Evolutionary conservation across 1,284 basidiomycete genomes (phyloP).

Genomic region (Anthracocystis setariae): DNA sequence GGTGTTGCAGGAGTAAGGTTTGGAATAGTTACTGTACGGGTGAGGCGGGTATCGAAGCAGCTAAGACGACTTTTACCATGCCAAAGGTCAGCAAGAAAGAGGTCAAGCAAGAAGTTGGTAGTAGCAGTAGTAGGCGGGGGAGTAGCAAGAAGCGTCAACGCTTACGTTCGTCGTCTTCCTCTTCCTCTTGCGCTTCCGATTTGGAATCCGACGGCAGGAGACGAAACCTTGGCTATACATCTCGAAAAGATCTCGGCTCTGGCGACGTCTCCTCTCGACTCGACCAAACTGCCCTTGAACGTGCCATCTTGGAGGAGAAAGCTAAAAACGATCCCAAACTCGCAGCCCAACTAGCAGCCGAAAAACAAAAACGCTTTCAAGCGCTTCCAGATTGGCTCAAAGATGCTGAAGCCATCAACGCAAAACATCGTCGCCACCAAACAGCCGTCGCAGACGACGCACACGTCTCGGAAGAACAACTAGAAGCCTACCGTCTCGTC

Average conservation of each 20-base stretch:
- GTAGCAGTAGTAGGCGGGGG: not conserved
- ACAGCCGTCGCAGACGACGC: conserved; percentile 68
- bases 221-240: conserved; percentile 7
- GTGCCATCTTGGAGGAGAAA: conserved; percentile 38
- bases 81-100: not conserved
- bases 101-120: not conserved
- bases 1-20: conserved; percentile 88
- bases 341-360: conserved; percentile 13
- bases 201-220: too few relatives aligned
- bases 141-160: not conserved
- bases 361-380: conserved; percentile 3
- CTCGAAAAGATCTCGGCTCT: conserved; percentile 8
- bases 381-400: conserved; percentile 55
- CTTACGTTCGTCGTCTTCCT: too few relatives aligned
- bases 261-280: conserved; percentile 24
- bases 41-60: conserved; percentile 83
- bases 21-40: conserved; percentile 94
- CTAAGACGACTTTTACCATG: conserved; percentile 67
- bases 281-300: conserved; percentile 28
- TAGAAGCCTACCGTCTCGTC: conserved; percentile 84
- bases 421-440: conserved; percentile 46
- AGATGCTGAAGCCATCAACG: conserved; percentile 46
- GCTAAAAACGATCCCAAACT: conserved; percentile 26
- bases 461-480: conserved; percentile 90
- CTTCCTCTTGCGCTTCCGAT: not conserved